A percentile compares a stretch with the other conserved stretches of the same genome.
Evolutionary conservation across 2,329 filamentous ascomycete species (phyloP).

Genomic region (Geosmithia putterillii): DNA sequence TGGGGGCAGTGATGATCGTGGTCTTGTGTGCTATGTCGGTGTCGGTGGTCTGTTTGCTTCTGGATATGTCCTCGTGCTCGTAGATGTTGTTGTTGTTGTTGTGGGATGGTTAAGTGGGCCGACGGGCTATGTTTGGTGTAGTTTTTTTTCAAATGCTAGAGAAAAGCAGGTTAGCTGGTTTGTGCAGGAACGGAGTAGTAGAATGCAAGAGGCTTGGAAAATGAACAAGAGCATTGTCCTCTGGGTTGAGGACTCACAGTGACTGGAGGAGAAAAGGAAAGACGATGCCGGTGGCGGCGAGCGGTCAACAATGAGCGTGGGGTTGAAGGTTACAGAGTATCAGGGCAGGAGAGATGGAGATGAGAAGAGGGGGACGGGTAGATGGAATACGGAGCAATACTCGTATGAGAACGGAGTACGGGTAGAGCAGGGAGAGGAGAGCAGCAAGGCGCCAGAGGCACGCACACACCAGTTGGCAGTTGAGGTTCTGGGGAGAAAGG

Average conservation of each 20-base stretch:
- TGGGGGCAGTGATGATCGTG: neutral
- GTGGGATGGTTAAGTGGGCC: too few species aligned
- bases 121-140: too few species aligned
- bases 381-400: too few species aligned
- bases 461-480: neutral
- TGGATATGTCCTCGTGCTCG: neutral
- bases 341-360: neutral
- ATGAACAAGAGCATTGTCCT: neutral
- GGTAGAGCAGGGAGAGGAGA: neutral
- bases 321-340: neutral
- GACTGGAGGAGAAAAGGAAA: neutral
- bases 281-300: neutral
- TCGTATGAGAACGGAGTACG: too few species aligned
- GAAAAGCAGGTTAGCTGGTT: too few species aligned
- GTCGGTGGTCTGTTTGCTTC: neutral
- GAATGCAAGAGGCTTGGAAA: too few species aligned
- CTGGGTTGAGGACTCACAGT: slow-evolving; percentile 1
- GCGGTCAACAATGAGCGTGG: neutral
- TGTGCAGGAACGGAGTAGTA: too few species aligned
- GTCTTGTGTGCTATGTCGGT: neutral
- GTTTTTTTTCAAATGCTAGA: too few species aligned
- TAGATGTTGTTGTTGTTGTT: too few species aligned
- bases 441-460: neutral
- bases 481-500: neutral
- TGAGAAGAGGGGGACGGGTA: neutral